Base-by-base conservation (phyloP, 2,329 filamentous ascomycete genomes). In the Teratosphaeria pseudoeucalypti region DNA sequence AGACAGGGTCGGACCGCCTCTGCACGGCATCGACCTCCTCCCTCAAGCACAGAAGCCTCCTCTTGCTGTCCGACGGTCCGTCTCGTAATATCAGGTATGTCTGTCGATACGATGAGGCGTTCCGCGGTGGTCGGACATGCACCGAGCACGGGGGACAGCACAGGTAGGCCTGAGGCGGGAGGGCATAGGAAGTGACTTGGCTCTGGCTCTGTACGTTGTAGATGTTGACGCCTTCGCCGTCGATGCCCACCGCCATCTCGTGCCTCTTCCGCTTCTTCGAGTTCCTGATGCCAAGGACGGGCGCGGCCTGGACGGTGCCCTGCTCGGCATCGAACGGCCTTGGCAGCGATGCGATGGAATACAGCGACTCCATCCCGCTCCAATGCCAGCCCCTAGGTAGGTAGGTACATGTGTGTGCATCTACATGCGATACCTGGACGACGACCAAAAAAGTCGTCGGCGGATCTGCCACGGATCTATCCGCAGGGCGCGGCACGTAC, bases 171-270 rank as follows among this genome's bases (percentile, higher is more conserved):
- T 84, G 79, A 32, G 84, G 83, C 39, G 84, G 82, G 16, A 85
- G 74, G 57, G 83, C 81, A 69, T 85, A 85, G 16, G 83, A 85
- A 37, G 81, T 80, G 19, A 83, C 75, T 9, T 84, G 76, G 65
- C 80, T 82, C 9, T 84, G 82, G 57, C 80, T 82, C 77, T 84
- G 81, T 26, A 85, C 83, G 72, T 84, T 83, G 73, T 85, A 85
- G 39, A 86, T 79, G 63, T 81, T 84, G 56, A 86, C 73, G 34
- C 81, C 80, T 68, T 86, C 82, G 47, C 83, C 82, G 68, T 86
- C 82, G 14, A 85, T 75, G 1, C 78, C 82, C 23, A 83, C 78
- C 34, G 77, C 82, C 57, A 86, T 76, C 67, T 86, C 84, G 66
- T 83, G 80, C 69, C 84, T 76, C 74, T 85, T 85, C 69, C 82